Percentiles rank a stretch among this genome's conserved stretches.
These are phyloP conservation scores for Eremothecium gossypii DNA, from an alignment of 1,139 yeast genomes.

Conservation along the genomic window DNA sequence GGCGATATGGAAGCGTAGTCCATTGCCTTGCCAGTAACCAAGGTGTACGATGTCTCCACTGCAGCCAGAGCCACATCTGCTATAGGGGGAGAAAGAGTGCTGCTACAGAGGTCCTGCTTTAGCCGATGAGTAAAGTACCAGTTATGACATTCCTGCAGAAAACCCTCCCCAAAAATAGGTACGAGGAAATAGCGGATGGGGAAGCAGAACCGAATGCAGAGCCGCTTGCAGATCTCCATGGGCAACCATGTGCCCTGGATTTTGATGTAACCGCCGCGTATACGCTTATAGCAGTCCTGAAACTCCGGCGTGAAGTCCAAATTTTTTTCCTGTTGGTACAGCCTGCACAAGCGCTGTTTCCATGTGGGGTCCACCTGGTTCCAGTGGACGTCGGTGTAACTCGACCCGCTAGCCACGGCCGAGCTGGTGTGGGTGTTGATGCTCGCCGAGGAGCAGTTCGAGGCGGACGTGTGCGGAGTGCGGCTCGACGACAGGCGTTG, in stretches of 20 bases:
- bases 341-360: constrained; percentile 4
- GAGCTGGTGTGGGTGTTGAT: background rate
- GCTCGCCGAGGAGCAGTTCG: background rate
- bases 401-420: constrained; percentile 3
- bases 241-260: constrained; percentile 97
- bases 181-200: constrained; percentile 66
- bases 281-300: constrained; percentile 50
- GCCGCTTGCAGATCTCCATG: constrained; percentile 50
- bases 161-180: constrained; percentile 70
- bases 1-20: constrained; percentile 5
- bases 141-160: constrained; percentile 55
- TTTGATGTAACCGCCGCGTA: constrained; percentile 84
- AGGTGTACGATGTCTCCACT: no score
- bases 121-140: constrained; percentile 9
- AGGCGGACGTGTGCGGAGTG: background rate
- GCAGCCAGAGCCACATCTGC: no score
- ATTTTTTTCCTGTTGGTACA: constrained; percentile 2
- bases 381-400: constrained; percentile 28
- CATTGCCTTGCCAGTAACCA: background rate
- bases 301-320: constrained; percentile 5
- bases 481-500: no score
- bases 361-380: constrained; percentile 16
- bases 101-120: no score
- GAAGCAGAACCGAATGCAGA: constrained; percentile 72
- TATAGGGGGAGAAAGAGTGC: no score